These are phyloP conservation scores for Peltaster fructicola DNA, from an alignment of 2,329 filamentous ascomycete genomes.

Conservation along the genomic window DNA sequence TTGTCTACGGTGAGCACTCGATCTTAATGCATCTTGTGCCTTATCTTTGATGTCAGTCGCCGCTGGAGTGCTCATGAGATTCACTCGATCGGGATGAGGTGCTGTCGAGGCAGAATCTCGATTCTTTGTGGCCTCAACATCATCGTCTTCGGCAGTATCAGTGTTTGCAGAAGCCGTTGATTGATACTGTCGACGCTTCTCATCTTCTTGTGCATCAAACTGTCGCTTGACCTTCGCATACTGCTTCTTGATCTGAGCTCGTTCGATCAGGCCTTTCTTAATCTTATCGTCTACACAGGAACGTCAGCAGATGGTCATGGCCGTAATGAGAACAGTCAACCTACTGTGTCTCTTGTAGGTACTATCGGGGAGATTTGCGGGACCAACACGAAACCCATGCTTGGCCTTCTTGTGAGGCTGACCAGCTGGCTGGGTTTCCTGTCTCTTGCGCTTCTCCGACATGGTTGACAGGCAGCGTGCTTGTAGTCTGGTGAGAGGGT, in stretches of 20 bases:
- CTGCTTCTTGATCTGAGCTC: conserved; percentile 81
- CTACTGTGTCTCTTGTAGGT: conserved; percentile 65
- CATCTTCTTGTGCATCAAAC: conserved; percentile 11
- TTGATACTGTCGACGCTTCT: conserved; percentile 1
- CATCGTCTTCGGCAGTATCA: conserved; percentile 7
- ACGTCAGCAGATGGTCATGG: conserved; percentile 2
- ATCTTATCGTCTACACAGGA: conserved; percentile 62
- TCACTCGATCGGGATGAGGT: conserved; percentile 23
- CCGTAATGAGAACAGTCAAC: conserved; percentile 1
- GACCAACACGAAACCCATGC: conserved; percentile 72
- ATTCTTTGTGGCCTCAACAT: conserved; percentile 3
- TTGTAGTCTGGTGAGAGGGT: not conserved
- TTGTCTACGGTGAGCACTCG: too few relatives aligned
- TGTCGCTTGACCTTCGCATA: conserved; percentile 74
- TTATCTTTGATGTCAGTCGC: conserved; percentile 4
- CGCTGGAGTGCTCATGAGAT: conserved; percentile 11
- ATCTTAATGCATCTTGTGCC: too few relatives aligned
- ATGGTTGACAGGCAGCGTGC: conserved; percentile 5
- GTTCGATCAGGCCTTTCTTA: conserved; percentile 74
- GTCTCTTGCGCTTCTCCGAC: conserved; percentile 10
- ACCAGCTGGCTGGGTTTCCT: conserved; percentile 2
- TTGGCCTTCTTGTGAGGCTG: conserved; percentile 32
- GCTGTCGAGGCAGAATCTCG: conserved; percentile 22
- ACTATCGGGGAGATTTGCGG: conserved; percentile 79
- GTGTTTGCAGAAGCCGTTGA: conserved; percentile 9